phyloP scores from a whole-genome alignment of 139 green algal species.

The Micromonas pusilla region DNA sequence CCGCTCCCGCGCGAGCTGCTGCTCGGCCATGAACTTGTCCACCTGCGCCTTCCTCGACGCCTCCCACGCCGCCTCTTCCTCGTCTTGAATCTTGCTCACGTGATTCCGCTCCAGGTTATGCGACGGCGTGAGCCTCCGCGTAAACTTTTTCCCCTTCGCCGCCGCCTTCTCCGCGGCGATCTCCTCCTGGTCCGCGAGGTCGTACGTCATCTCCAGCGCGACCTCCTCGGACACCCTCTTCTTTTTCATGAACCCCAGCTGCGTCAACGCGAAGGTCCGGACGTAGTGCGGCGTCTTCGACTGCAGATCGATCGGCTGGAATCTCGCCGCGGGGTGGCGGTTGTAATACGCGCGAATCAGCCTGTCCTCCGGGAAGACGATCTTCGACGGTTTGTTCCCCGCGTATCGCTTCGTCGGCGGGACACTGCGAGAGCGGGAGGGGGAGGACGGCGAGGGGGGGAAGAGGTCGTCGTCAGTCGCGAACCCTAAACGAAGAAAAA shows the following conservation, averaged over 20 bases:
- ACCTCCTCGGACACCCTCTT: not conserved
- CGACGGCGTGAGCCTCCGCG: not conserved
- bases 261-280: not conserved
- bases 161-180: not conserved
- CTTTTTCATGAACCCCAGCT: not conserved
- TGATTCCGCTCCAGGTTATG: not conserved
- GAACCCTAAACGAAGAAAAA: too few species aligned
- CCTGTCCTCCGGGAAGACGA: conserved; percentile 8
- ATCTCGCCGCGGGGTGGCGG: not conserved
- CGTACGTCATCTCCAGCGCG: not conserved
- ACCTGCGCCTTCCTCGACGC: not conserved
- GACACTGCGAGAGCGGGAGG: too few species aligned
- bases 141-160: not conserved
- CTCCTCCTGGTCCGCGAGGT: not conserved
- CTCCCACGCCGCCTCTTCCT: not conserved
- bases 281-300: not conserved
- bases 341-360: conserved; percentile 14
- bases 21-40: not conserved
- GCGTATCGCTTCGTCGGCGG: too few species aligned
- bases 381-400: not conserved
- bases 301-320: conserved; percentile 4
- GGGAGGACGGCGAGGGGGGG: too few species aligned
- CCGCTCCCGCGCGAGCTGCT: not conserved
- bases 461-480: too few species aligned
- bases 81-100: not conserved